Conservation (phyloP, 495 filamentous ascomycete genomes). For the Penicillium pancosmium region DNA sequence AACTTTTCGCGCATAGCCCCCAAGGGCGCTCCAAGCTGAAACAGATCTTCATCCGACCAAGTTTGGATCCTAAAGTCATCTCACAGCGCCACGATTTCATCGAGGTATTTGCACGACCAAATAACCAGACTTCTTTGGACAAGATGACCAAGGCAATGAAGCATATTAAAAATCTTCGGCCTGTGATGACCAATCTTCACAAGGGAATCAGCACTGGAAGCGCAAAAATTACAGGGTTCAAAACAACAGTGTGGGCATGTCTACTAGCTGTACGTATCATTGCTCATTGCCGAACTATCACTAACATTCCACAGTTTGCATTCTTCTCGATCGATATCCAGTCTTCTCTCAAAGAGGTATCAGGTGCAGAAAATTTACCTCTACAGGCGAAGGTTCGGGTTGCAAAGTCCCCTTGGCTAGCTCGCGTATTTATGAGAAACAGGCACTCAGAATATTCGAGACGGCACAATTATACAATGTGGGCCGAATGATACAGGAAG, state of each 20-base stretch:
- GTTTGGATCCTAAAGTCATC: constrained; percentile 65
- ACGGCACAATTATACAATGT: constrained; percentile 59
- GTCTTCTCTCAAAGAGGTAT: constrained; percentile 64
- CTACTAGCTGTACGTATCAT: constrained; percentile 50
- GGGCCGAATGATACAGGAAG: constrained; percentile 70
- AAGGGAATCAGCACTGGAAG: constrained; percentile 72
- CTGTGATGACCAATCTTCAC: constrained; percentile 68
- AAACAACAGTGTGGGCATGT: constrained; percentile 71
- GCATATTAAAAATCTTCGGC: constrained; percentile 78
- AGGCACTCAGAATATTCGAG: constrained; percentile 50
- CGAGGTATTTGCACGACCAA: constrained; percentile 65
- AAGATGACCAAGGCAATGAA: constrained; percentile 65
- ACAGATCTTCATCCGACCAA: constrained; percentile 85
- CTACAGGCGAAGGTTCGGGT: constrained; percentile 61
- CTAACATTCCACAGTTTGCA: constrained; percentile 54
- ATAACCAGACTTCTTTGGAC: constrained; percentile 62
- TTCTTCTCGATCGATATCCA: constrained; percentile 70
- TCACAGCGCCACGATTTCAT: constrained; percentile 74
- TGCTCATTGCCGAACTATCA: constrained; percentile 21
- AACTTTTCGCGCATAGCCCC: constrained; percentile 74
- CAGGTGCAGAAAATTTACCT: constrained; percentile 53
- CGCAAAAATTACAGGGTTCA: constrained; percentile 59
- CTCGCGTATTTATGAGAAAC: constrained; percentile 12
- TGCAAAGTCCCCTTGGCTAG: neutral
- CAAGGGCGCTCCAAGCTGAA: constrained; percentile 78